Evolutionary conservation across 805 yeast genomes (phyloP), one percentile per base, ranked within the genome.

Genomic region (Phaffomyces opuntiae): DNA sequence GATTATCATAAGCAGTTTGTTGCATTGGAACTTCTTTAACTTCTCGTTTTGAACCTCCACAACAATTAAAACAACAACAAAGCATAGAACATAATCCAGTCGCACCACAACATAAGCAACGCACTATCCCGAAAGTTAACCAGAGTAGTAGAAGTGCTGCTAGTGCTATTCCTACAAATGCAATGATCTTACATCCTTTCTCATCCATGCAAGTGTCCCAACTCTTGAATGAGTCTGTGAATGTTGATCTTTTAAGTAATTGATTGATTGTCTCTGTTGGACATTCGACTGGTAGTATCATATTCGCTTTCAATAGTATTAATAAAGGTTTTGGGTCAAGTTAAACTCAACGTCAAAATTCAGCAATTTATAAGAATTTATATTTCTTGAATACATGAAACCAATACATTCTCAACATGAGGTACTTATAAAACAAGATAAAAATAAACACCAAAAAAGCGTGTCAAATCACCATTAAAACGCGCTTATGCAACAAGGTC

Each of bases 151-250:
- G 48, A 3, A 86, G 53, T 0, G 60, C 69, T 0, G 81, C 91
- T 12, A 87, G 56, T 0, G 69, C 77, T 4, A 85, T 81, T 3
- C 85, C 83, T 13, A 84, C 86, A 38, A 86, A 85, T 5, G 86
- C 90, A 19, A 83, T 76, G 47, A 85, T 77, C 58, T 86, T 87
- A 64, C 95, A 87, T 40, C 80, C 70, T 39, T 66, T 80, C 62
- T 84, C 83, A 57, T 74, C 83, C 91, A 84, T 85, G 64, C 95
- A 87, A 3, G 86, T 76, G 57, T 81, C 78, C 93, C 95, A 86
- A 44, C 61, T 53, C 56, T 70, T 76, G 68, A 83, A 83, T 7
- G 84, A 62, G 27, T 68, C 53, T 7, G 38, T 24, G 12, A 67
- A 70, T 3, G 73, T 67, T 21, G 61, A 53, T 36, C 49, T 42